Conservation (phyloP, 2,329 filamentous ascomycete genomes). For the Fusarium nodosum region DNA sequence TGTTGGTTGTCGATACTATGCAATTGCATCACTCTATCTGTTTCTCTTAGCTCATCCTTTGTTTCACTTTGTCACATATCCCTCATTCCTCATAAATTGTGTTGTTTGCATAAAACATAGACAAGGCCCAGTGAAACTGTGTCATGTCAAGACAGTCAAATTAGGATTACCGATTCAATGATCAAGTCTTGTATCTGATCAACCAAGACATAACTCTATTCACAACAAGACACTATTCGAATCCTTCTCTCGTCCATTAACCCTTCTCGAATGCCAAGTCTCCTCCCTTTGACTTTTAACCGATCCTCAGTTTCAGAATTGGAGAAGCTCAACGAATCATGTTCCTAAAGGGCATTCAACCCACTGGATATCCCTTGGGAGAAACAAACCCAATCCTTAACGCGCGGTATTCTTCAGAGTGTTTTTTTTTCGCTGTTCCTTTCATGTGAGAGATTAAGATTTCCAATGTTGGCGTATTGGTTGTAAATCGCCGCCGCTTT, state of each 20-base stretch:
- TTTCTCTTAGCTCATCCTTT: constrained; percentile 24
- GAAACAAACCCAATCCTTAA: constrained; percentile 1
- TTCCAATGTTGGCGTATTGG: constrained; percentile 14
- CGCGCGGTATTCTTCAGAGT: constrained; percentile 16
- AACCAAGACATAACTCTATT: background rate
- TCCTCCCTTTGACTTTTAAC: constrained; percentile 39
- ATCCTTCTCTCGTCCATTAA: constrained; percentile 15
- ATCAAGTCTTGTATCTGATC: background rate
- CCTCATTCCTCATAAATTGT: constrained; percentile 2
- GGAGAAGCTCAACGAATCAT: constrained; percentile 37
- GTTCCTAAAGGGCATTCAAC: constrained; percentile 2
- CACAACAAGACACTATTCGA: constrained; percentile 12
- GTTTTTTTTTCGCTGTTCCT: background rate
- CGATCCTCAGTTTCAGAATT: constrained; percentile 45
- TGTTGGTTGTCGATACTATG: background rate
- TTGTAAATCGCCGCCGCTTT: constrained; percentile 18
- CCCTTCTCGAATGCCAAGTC: constrained; percentile 19
- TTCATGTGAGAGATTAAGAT: constrained; percentile 20
- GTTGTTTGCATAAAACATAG: constrained; percentile 22
- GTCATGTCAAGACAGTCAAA: background rate
- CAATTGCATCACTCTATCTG: constrained; percentile 10
- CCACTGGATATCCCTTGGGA: background rate
- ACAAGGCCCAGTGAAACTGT: constrained; percentile 18
- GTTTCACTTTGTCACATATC: constrained; percentile 37
- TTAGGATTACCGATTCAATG: background rate